Evolutionary conservation across 2,329 filamentous ascomycete genomes (phyloP).

Genomic region (Taxawa tesnikishii): DNA sequence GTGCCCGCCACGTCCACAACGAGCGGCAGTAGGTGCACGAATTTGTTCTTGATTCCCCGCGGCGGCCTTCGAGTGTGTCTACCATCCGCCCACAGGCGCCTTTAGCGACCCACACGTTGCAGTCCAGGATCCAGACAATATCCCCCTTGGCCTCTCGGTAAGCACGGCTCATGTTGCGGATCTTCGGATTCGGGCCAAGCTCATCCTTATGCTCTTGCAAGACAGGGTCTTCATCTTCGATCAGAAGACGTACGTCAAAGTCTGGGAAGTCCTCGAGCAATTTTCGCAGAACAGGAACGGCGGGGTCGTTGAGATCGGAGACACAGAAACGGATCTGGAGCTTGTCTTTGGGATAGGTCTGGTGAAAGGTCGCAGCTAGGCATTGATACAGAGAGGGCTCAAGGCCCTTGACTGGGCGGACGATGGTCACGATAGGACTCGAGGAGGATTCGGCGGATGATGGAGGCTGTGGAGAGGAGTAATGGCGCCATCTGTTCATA

Average conservation of each 20-base stretch:
- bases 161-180: conserved; percentile 86
- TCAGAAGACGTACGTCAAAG: conserved; percentile 58
- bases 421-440: conserved; percentile 74
- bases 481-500: conserved; percentile 39
- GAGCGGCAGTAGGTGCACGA: conserved; percentile 87
- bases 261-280: conserved; percentile 62
- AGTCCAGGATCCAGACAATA: conserved; percentile 89
- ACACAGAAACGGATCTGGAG: conserved; percentile 77
- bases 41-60: conserved; percentile 52
- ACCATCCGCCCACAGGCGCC: conserved; percentile 81
- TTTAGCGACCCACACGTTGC: conserved; percentile 82
- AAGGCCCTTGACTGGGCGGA: conserved; percentile 85
- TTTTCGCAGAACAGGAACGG: conserved; percentile 59
- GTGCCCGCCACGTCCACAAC: conserved; percentile 55
- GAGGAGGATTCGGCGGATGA: conserved; percentile 17
- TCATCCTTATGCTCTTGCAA: conserved; percentile 41
- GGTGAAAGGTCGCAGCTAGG: conserved; percentile 71
- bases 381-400: conserved; percentile 89
- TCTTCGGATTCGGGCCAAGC: conserved; percentile 95
- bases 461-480: conserved; percentile 28
- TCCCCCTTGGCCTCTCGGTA: conserved; percentile 82
- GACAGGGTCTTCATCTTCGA: conserved; percentile 71
- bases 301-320: conserved; percentile 59
- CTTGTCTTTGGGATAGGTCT: conserved; percentile 66
- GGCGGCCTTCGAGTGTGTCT: conserved; percentile 65